These are phyloP conservation scores for Barbarea vulgaris DNA, from an alignment of 345 rosid species.

Conservation along the genomic window DNA sequence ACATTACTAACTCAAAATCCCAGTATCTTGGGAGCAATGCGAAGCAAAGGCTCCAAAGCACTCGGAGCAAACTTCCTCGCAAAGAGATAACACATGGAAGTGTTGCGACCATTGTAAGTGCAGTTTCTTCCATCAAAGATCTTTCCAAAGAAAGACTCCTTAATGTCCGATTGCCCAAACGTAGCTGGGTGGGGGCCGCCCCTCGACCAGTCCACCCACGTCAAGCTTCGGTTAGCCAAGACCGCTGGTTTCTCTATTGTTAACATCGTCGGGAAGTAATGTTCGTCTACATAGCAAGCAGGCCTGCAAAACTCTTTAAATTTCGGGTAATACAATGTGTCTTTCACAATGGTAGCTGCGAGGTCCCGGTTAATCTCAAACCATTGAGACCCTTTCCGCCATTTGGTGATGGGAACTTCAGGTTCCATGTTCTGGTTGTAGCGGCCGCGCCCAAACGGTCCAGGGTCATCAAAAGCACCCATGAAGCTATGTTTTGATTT, in stretches of 20 bases:
- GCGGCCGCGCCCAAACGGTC: constrained; percentile 88
- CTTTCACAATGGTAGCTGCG: constrained; percentile 70
- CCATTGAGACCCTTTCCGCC: constrained; percentile 99
- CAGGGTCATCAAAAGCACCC: constrained; percentile 88
- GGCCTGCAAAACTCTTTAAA: constrained; percentile 78
- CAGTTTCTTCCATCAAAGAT: constrained; percentile 51
- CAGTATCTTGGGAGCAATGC: constrained; percentile 50
- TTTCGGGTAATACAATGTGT: constrained; percentile 61
- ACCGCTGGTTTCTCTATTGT: constrained; percentile 61
- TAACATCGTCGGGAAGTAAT: constrained; percentile 94
- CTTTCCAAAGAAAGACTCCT: constrained; percentile 61
- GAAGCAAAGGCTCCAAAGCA: constrained; percentile 66
- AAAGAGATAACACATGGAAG: constrained; percentile 61
- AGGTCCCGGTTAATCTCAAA: constrained; percentile 80
- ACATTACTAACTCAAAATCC: constrained; percentile 43
- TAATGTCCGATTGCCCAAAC: constrained; percentile 71
- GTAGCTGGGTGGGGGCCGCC: constrained; percentile 97
- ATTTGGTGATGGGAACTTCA: constrained; percentile 64
- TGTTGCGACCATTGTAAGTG: constrained; percentile 55
- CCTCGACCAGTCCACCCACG: constrained; percentile 98
- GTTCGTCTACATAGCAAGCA: constrained; percentile 93
- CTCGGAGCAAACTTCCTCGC: constrained; percentile 89
- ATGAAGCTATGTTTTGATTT: constrained; percentile 72
- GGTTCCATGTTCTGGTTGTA: constrained; percentile 78
- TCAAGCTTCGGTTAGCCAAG: constrained; percentile 81